Evolutionary conservation across 2,329 filamentous ascomycete species (phyloP).

Genomic region (Amauroascus niger): DNA sequence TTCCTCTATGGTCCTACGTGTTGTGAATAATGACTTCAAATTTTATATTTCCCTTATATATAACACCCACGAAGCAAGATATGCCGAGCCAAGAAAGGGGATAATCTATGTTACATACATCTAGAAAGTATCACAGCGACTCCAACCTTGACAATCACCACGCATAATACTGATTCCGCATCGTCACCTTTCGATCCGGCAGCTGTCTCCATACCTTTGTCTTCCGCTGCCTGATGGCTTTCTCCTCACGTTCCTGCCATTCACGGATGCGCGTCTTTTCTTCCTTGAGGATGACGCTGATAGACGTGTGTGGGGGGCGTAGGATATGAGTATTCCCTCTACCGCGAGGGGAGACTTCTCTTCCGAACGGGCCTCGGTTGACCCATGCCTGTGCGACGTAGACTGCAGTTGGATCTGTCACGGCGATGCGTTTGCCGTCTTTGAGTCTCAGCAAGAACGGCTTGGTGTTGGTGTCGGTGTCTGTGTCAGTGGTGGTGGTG

Average conservation of each 20-base stretch:
- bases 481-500: not conserved
- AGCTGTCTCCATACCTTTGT: conserved; percentile 78
- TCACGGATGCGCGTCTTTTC: conserved; percentile 80
- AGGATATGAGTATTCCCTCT: conserved; percentile 61
- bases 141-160: conserved; percentile 49
- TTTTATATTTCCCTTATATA: not conserved
- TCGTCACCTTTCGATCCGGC: conserved; percentile 72
- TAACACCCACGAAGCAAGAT: not conserved
- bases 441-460: conserved; percentile 35
- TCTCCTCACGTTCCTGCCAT: conserved; percentile 65
- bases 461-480: not conserved
- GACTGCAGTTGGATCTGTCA: conserved; percentile 67
- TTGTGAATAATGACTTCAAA: too few relatives aligned
- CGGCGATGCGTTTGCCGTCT: conserved; percentile 60
- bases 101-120: conserved; percentile 10
- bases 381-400: conserved; percentile 95
- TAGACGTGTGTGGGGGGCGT: conserved; percentile 61
- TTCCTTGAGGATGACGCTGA: conserved; percentile 80
- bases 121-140: not conserved
- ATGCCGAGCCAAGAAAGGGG: not conserved
- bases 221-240: conserved; percentile 62
- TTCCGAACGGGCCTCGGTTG: conserved; percentile 58
- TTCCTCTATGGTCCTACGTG: too few relatives aligned
- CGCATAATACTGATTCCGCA: conserved; percentile 79
- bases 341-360: conserved; percentile 60